Conservation (phyloP, 2,329 filamentous ascomycete genomes). For the Nemania sp. region DNA sequence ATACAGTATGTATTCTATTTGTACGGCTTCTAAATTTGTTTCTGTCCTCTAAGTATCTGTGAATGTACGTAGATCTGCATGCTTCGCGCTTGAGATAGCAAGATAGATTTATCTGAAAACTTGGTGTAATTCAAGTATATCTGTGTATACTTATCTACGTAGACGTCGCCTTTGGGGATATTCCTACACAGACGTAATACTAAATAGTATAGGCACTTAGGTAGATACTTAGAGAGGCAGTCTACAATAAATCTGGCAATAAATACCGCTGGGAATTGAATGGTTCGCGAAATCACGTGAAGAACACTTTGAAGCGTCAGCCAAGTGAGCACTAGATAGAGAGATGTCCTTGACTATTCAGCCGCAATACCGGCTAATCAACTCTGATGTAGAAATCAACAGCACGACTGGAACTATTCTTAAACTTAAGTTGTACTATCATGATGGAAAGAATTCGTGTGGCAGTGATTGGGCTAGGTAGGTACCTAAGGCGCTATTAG, state of each 20-base stretch:
- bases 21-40: not conserved
- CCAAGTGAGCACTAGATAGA: not conserved
- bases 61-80: not conserved
- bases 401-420: too few relatives aligned
- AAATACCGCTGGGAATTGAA: too few relatives aligned
- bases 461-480: constrained; percentile 30
- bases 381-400: not conserved
- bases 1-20: not conserved
- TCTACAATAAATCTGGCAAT: too few relatives aligned
- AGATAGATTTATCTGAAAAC: too few relatives aligned
- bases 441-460: constrained; percentile 19
- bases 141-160: too few relatives aligned
- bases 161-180: too few relatives aligned
- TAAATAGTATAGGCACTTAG: not conserved
- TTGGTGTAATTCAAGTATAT: not conserved
- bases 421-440: not conserved
- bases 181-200: not conserved
- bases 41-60: not conserved
- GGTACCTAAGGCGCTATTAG: constrained; percentile 11
- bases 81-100: too few relatives aligned
- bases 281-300: not conserved
- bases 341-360: not conserved
- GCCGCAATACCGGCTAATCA: not conserved
- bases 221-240: not conserved
- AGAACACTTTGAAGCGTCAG: not conserved